phyloP scores from a whole-genome alignment of 2,329 filamentous ascomycete genomes.

The Arthrobotrys conoides region DNA sequence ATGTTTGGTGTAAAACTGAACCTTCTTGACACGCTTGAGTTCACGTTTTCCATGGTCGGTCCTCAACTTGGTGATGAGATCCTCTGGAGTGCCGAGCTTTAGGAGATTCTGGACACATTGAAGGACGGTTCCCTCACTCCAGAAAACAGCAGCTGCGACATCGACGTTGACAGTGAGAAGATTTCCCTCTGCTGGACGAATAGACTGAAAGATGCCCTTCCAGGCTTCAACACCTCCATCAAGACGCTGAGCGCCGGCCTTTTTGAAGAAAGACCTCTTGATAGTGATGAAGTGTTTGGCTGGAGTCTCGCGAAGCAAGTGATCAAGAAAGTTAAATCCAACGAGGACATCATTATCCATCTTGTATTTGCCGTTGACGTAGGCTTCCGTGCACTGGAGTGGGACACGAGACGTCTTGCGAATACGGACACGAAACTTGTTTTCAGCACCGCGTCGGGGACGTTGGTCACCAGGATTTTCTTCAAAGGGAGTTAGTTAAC shows the following conservation, averaged over 20 bases:
- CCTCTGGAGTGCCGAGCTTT: slow-evolving; percentile 60
- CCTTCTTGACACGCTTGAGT: slow-evolving; percentile 71
- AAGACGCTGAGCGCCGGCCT: slow-evolving; percentile 71
- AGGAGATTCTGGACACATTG: slow-evolving; percentile 62
- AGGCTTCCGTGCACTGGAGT: slow-evolving; percentile 76
- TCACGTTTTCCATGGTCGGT: slow-evolving; percentile 66
- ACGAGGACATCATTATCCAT: slow-evolving; percentile 80
- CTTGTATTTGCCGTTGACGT: slow-evolving; percentile 74
- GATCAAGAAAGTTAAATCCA: slow-evolving; percentile 90
- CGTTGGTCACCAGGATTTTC: slow-evolving; percentile 65
- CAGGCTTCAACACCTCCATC: slow-evolving; percentile 79
- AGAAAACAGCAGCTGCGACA: slow-evolving; percentile 92
- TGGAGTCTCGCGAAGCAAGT: slow-evolving; percentile 87
- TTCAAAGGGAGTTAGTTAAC: slow-evolving; percentile 65
- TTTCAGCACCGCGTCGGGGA: slow-evolving; percentile 64
- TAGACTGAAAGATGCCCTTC: slow-evolving; percentile 90
- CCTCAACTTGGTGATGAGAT: slow-evolving; percentile 61
- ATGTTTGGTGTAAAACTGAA: slow-evolving; percentile 74
- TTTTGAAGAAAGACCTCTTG: slow-evolving; percentile 85
- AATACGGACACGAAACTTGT: slow-evolving; percentile 75
- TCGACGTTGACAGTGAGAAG: slow-evolving; percentile 88
- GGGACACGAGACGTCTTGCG: slow-evolving; percentile 77
- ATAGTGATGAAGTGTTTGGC: slow-evolving; percentile 76
- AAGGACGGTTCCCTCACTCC: slow-evolving; percentile 69
- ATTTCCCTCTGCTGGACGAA: slow-evolving; percentile 73